Conservation (phyloP, 1,139 yeast genomes). For the Yamadazyma blattariae region DNA sequence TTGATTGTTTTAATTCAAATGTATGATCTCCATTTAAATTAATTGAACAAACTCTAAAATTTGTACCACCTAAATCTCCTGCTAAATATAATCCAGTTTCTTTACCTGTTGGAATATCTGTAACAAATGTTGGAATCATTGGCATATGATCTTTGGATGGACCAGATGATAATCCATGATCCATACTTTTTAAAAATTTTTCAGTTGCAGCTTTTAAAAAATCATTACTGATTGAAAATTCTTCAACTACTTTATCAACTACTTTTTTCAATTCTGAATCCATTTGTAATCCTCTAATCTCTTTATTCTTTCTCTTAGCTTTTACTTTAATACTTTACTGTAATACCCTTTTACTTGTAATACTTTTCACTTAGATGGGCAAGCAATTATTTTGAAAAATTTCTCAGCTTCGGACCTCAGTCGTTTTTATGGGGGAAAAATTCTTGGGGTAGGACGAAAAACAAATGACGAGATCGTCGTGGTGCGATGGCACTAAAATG, state of each 20-base stretch:
- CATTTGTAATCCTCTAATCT: conserved; percentile 21
- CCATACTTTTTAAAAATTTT: conserved; percentile 62
- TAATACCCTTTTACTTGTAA: too few relatives aligned
- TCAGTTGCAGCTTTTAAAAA: conserved; percentile 57
- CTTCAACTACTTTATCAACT: conserved; percentile 48
- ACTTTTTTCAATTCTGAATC: conserved; percentile 28
- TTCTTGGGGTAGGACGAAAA: too few relatives aligned
- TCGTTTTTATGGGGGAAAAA: neutral
- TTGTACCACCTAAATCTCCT: conserved; percentile 87
- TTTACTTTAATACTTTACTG: too few relatives aligned
- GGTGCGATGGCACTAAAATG: too few relatives aligned
- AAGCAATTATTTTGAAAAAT: neutral
- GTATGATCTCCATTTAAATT: conserved; percentile 77
- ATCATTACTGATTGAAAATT: conserved; percentile 53
- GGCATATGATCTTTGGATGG: conserved; percentile 59
- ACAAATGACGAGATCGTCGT: too few relatives aligned
- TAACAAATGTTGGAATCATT: conserved; percentile 86
- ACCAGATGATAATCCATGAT: conserved; percentile 49
- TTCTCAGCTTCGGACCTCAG: conserved; percentile 6
- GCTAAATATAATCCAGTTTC: conserved; percentile 79
- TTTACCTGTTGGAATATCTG: conserved; percentile 74
- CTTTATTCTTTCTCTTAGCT: too few relatives aligned
- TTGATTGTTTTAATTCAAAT: conserved; percentile 66
- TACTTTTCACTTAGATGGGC: too few relatives aligned
- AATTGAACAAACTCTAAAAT: conserved; percentile 87